Conservation (phyloP, 768 basidiomycete species). For the Lactarius trivialis region DNA sequence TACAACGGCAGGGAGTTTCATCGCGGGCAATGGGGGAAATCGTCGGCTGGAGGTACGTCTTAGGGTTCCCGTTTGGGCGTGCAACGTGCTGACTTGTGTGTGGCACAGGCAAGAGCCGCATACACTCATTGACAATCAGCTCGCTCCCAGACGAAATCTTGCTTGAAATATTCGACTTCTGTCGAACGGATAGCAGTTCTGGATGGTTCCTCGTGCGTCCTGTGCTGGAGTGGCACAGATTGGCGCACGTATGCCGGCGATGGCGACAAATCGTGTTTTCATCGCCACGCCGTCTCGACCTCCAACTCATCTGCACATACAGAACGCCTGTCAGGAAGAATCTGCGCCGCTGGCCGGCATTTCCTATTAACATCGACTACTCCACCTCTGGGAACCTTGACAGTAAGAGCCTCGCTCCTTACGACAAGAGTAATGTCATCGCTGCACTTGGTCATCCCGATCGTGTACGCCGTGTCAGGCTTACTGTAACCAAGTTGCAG, state of each 20-base stretch:
- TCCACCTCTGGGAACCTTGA: background rate
- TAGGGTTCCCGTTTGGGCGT: background rate
- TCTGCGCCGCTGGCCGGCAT: background rate
- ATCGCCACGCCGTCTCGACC: background rate
- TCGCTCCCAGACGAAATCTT: background rate
- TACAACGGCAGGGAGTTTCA: background rate
- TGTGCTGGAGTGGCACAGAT: background rate
- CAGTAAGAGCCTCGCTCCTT: background rate
- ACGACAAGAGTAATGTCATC: background rate
- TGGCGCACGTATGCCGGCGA: background rate
- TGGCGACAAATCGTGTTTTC: conserved; percentile 1
- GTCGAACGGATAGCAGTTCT: background rate
- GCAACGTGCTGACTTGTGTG: background rate
- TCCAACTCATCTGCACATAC: background rate
- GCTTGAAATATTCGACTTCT: background rate
- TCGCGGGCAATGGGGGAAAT: background rate
- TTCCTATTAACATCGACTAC: conserved; percentile 4
- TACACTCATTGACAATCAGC: background rate
- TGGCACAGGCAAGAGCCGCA: background rate
- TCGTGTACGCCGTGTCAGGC: background rate
- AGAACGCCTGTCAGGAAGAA: background rate
- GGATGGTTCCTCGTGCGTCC: background rate
- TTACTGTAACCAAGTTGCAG: background rate
- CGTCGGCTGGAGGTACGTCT: background rate
- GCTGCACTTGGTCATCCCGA: background rate